Base-by-base conservation (phyloP, 306 rosid genomes). In the Ormosia semicastrata region DNA sequence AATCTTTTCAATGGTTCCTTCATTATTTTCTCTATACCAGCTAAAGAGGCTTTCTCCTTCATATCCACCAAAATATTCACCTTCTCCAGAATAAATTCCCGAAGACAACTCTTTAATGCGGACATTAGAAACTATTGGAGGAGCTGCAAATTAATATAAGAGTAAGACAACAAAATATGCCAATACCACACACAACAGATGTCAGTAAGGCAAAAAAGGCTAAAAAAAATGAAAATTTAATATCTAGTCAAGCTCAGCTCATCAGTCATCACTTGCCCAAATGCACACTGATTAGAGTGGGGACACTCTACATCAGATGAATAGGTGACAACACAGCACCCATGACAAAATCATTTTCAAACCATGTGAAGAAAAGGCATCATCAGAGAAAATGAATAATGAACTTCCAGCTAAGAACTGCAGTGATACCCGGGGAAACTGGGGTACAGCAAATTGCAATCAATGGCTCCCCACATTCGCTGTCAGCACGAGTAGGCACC, bases 41-140 rank as follows among this genome's bases (percentile, higher is more conserved):
- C 96, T 90, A 78, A 85, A 88, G 70, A 88, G 90, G 89, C 99
- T 92, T 62, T 81, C 87, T 75, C 99, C 98, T 86, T 95, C 97
- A 49, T 92, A 80, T 83, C 99, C 99, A 83, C 99, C 99, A 88
- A 90, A 95, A 88, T 95, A 95, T 84, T 91, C 85, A 71, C 99
- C 99, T 84, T 92, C 97, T 72, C 99, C 99, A 66, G 89, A 85
- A 90, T 91, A 93, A 73, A 85, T 39, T 87, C 97, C 94, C 59
- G 15, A 75, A 13, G 98, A 91, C 80, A 91, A 82, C 88, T 91
- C 93, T 82, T 82, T 89, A 76, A 84, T 92, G 2, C 39, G 33
- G 74, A 93, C 97, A 77, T 83, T 85, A 72, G 93, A 87, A 79
- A 92, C 97, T 59, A 89, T 81, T 12, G 99, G 97, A 87, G 91